These are phyloP conservation scores for Boletus barrowsii DNA, from an alignment of 768 basidiomycete genomes.

Conservation along the genomic window DNA sequence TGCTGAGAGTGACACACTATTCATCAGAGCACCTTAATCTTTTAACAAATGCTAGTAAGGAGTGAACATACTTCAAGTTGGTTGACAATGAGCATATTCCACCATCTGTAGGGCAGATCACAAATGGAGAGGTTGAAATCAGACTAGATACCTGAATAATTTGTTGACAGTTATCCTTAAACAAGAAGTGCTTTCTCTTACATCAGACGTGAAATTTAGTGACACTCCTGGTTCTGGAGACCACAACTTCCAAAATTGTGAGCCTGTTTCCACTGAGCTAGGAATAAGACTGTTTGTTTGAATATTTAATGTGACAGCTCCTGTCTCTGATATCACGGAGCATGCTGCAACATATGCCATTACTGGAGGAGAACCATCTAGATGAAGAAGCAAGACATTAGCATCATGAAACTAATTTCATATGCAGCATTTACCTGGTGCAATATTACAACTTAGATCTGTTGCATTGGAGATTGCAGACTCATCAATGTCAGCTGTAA, in stretches of 20 bases:
- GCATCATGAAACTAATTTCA: not conserved
- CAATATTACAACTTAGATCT: not conserved
- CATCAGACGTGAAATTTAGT: not conserved
- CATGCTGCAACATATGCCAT: constrained; percentile 7
- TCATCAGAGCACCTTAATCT: too few relatives aligned
- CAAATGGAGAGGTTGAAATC: not conserved
- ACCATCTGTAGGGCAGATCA: not conserved
- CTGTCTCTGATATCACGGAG: not conserved
- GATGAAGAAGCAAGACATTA: not conserved
- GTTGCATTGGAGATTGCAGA: not conserved
- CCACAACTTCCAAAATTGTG: constrained; percentile 7
- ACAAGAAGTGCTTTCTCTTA: not conserved
- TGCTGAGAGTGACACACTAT: not conserved
- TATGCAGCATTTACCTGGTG: not conserved
- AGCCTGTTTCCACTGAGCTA: not conserved
- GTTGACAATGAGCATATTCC: not conserved
- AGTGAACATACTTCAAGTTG: not conserved
- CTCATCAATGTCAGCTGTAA: constrained; percentile 8
- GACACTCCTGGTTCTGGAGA: not conserved
- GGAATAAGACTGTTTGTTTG: not conserved
- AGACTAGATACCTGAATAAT: not conserved
- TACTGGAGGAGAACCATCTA: not conserved
- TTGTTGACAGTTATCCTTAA: not conserved
- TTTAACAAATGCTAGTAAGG: too few relatives aligned
- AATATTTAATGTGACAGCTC: not conserved